Base-by-base conservation (phyloP, 164 flowering plant genomes). In the Chloranthus sessilifolius region DNA sequence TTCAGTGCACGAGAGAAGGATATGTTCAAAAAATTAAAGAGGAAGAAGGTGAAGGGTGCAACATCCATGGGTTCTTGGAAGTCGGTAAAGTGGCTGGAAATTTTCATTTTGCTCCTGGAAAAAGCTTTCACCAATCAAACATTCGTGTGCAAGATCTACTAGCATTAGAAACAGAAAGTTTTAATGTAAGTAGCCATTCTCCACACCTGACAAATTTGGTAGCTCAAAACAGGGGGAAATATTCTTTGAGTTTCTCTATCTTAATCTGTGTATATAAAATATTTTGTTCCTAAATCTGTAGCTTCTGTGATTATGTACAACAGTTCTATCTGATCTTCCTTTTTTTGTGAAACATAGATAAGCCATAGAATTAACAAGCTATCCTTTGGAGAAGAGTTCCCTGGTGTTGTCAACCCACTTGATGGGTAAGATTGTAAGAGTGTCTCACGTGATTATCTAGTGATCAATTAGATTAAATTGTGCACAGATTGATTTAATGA, bases 1-100 rank as follows among this genome's bases (percentile, higher is more conserved):
- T 70, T 43, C 67, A 84, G 94, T 84, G 94, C 72, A 74, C 74
- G 61, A 58, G 94, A 46, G 94, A 84, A 65, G 94, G 88, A 15
- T 81, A 70, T 56, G 23, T 84, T 36, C 79, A 84, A 60, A 77
- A 64, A 54, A 50, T 84, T 33, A 81, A 76, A 57, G 86, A 76
- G 27, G 86, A 84, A 66, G 82, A 69, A 15, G 94, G 94, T 57
- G 94, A 84, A 74, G 94, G 94, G 50, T 84, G 94, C 68, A 82
- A 78, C 55, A 67, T 84, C 11, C 54, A 77, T 55, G 94, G 94
- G 47, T 64, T 78, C 34, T 43, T 84, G 55, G 85, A 81, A 69
- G 83, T 84, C 34, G 81, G 75, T 51, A 84, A 74, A 70, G 86
- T 84, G 22, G 92, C 92, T 53, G 92, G 92, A 48, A 79, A 66